phyloP scores from a whole-genome alignment of 1,284 basidiomycete genomes.

The Cryptococcus sp. region DNA sequence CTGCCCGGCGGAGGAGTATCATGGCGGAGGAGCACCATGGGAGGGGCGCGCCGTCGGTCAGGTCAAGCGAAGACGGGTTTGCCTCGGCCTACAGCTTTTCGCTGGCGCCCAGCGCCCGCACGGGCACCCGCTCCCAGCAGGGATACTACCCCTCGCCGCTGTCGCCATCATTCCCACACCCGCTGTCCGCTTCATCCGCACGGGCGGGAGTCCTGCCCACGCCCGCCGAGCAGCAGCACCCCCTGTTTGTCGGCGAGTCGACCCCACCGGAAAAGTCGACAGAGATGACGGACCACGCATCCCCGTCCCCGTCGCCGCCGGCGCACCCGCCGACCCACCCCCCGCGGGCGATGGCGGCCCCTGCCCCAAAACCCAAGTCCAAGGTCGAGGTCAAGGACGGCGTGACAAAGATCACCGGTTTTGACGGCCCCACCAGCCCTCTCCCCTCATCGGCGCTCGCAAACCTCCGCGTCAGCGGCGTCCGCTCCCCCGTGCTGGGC shows the following conservation, averaged over 20 bases:
- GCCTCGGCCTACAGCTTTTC: constrained; percentile 10
- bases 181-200: too few species aligned
- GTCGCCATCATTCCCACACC: constrained; percentile 18
- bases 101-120: constrained; percentile 4
- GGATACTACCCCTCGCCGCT: constrained; percentile 36
- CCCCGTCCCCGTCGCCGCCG: background rate
- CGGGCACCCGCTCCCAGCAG: constrained; percentile 20
- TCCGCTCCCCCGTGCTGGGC: background rate
- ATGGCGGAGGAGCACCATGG: constrained; percentile 27
- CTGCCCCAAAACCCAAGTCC: constrained; percentile 7
- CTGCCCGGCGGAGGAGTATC: constrained; percentile 40
- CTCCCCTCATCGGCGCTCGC: constrained; percentile 10
- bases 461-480: background rate
- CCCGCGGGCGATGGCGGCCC: background rate
- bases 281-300: constrained; percentile 10
- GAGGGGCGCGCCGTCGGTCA: constrained; percentile 31
- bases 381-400: constrained; percentile 28
- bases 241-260: constrained; percentile 7
- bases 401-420: constrained; percentile 37
- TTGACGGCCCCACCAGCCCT: constrained; percentile 30
- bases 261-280: constrained; percentile 24
- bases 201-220: constrained; percentile 18
- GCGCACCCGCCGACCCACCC: background rate
- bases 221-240: constrained; percentile 9
- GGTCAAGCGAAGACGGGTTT: constrained; percentile 26